Evolutionary conservation across 2,329 filamentous ascomycete genomes (phyloP), one percentile per base, ranked within the genome.

Genomic region (Epichloe typhina): DNA sequence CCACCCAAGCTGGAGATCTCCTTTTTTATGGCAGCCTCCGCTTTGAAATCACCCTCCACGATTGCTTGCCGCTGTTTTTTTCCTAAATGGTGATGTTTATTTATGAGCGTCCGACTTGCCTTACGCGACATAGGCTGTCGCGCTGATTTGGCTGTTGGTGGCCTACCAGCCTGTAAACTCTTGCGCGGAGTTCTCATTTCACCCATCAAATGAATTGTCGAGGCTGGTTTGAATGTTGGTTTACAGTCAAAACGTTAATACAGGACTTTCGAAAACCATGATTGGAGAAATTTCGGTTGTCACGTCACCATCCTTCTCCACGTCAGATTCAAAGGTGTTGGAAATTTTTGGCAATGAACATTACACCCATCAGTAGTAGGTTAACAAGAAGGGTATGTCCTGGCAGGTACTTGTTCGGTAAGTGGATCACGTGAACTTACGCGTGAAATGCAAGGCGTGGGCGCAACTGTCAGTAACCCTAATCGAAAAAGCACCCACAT

Each of bases 31-130:
- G 66, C 64, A 39, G 70, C 73, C 51, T 72, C 70, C 1, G 65
- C 62, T 49, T 65, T 62, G 43, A 55, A 60, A 58, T 85, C 77
- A 7, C 80, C 79, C 47, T 72, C 72, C 15, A 54, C 58, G 21
- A 69, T 66, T 12, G 82, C 82, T 58, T 80, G 78, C 4, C 70
- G 71, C 49, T 75, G 74, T 54, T 73, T 71, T 64, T 85, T 86
- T 59, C 84, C 76, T 33, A 85, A 65, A 42, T 80, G 76, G 60
- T 86, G 82, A 54, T 82, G 79, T 41, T 72, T 72, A 62, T 83
- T 82, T 66, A 86, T 86, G 55, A 85, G 69, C 33, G 71, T 69
- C 58, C 81, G 75, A 43, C 80, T 83, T 26, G 80, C 75, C 62
- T 80, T 84, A 53, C 81, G 75, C 3, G 82, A 80, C 58, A 85